A percentile compares a stretch with the other conserved stretches of the same genome.
These are phyloP conservation scores for Tagetes erecta DNA, from an alignment of 129 eudicot genomes.

Conservation along the genomic window DNA sequence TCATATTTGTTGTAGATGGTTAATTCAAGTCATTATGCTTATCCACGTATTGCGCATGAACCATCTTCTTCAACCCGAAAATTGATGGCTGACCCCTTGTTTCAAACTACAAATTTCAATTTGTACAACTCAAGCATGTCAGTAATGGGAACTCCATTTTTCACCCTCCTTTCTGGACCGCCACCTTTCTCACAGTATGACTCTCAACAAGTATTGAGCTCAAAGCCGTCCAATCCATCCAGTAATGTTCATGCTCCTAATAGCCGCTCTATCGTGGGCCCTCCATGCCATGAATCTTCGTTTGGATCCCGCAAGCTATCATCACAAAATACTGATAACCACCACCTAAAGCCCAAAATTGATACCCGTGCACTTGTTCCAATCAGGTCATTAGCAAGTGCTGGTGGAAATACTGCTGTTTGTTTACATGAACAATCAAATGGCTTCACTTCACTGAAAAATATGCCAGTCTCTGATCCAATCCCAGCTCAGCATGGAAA, in stretches of 20 bases:
- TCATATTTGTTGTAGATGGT: slow-evolving; percentile 35
- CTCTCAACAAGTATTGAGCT: slow-evolving; percentile 36
- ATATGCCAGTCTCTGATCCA: slow-evolving; percentile 28
- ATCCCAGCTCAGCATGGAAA: slow-evolving; percentile 33
- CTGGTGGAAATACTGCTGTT: slow-evolving; percentile 25
- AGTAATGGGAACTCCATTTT: slow-evolving; percentile 49
- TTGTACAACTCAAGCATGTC: slow-evolving; percentile 39
- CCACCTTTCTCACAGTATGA: slow-evolving; percentile 40
- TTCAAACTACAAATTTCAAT: slow-evolving; percentile 36
- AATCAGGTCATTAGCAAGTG: slow-evolving; percentile 25
- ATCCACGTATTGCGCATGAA: slow-evolving; percentile 40
- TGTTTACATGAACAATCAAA: slow-evolving; percentile 29
- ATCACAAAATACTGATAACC: slow-evolving; percentile 33
- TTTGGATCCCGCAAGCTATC: slow-evolving; percentile 32
- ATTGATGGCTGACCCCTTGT: slow-evolving; percentile 36
- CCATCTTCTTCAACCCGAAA: slow-evolving; percentile 33
- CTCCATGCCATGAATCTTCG: slow-evolving; percentile 39
- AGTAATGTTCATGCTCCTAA: slow-evolving; percentile 24
- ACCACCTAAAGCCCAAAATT: slow-evolving; percentile 28
- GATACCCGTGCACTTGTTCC: slow-evolving; percentile 31
- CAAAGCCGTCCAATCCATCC: slow-evolving; percentile 36
- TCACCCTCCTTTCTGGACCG: slow-evolving; percentile 60
- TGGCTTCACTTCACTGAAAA: slow-evolving; percentile 32
- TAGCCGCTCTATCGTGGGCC: slow-evolving; percentile 24
- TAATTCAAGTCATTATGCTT: slow-evolving; percentile 37